Percentiles rank a stretch among this genome's conserved stretches.
Conservation (phyloP, 1,284 basidiomycete species). For the Cryptococcus sp. region DNA sequence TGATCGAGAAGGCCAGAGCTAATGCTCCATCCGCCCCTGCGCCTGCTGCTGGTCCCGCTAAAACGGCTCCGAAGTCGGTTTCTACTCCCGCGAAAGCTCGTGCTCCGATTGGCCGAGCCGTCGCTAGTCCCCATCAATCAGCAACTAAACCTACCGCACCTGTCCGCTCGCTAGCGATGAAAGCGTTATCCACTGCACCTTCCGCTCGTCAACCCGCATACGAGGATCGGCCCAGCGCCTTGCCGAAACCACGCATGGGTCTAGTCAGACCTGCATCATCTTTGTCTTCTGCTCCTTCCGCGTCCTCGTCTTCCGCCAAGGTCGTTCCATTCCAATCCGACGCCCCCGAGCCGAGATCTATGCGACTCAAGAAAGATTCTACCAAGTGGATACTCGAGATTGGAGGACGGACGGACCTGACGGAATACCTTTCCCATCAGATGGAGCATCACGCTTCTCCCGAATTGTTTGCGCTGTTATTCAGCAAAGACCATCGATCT, state of each 20-base stretch:
- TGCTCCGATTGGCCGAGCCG: slow-evolving; percentile 11
- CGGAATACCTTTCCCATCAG: slow-evolving; percentile 80
- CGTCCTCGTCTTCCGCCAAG: slow-evolving; percentile 37
- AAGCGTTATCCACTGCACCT: slow-evolving; percentile 35
- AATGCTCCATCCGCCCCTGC: slow-evolving; percentile 21
- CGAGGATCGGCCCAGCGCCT: slow-evolving; percentile 26
- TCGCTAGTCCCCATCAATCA: slow-evolving; percentile 20
- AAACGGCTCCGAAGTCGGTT: slow-evolving; percentile 18
- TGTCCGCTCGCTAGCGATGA: slow-evolving; percentile 41
- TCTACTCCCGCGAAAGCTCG: slow-evolving; percentile 19
- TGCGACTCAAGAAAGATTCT: slow-evolving; percentile 72
- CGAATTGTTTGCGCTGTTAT: slow-evolving; percentile 72
- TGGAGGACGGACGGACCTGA: slow-evolving; percentile 67
- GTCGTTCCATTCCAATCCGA: slow-evolving; percentile 60
- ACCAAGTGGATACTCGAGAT: slow-evolving; percentile 74
- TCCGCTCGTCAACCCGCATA: slow-evolving; percentile 20
- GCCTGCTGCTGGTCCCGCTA: slow-evolving; percentile 51
- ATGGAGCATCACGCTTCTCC: slow-evolving; percentile 81
- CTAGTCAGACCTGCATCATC: slow-evolving; percentile 27
- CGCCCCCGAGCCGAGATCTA: slow-evolving; percentile 67
- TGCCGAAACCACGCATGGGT: slow-evolving; percentile 25
- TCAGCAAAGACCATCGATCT: slow-evolving; percentile 93
- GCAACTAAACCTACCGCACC: slow-evolving; percentile 15
- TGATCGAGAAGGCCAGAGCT: slow-evolving; percentile 65
- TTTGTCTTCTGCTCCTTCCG: slow-evolving; percentile 19